Conservation (phyloP, 805 yeast species). For the Ogataea pini region DNA sequence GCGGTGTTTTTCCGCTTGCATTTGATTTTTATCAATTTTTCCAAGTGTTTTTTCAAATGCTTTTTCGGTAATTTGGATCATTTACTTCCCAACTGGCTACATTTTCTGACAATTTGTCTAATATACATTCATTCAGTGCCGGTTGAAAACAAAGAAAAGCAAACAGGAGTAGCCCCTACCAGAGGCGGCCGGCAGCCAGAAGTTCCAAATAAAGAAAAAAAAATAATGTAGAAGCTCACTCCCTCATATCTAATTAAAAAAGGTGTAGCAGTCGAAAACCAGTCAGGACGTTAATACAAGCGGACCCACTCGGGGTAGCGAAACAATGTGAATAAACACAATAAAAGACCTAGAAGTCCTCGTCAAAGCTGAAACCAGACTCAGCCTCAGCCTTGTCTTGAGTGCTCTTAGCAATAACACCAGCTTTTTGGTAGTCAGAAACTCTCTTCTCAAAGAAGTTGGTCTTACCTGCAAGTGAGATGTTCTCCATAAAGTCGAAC, state of each 20-base stretch:
- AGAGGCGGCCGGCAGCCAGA: conserved; percentile 2
- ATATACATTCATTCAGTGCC: conserved; percentile 13
- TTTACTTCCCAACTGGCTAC: too few species aligned
- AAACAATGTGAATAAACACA: not conserved
- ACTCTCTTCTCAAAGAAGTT: conserved; percentile 99
- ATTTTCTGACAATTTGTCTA: conserved; percentile 9
- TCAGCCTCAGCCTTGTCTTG: conserved; percentile 41
- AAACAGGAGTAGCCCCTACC: not conserved
- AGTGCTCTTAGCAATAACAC: conserved; percentile 84
- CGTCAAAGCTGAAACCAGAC: conserved; percentile 80
- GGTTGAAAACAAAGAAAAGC: conserved; percentile 1
- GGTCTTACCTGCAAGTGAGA: conserved; percentile 97
- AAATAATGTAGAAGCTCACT: not conserved
- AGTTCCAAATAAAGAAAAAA: not conserved
- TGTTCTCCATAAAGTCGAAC: conserved; percentile 98
- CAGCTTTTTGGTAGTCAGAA: conserved; percentile 98
- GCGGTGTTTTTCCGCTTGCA: too few species aligned
- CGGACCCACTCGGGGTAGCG: conserved; percentile 8
- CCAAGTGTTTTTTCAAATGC: not conserved
- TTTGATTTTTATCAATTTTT: conserved; percentile 7
- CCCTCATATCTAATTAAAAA: conserved; percentile 6
- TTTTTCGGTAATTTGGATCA: too few species aligned
- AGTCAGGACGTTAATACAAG: conserved; percentile 7
- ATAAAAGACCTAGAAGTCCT: conserved; percentile 67
- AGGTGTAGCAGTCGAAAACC: conserved; percentile 8